Evolutionary conservation across 2,329 filamentous ascomycete species (phyloP).

Genomic region (Neodidymelliopsis sp.): DNA sequence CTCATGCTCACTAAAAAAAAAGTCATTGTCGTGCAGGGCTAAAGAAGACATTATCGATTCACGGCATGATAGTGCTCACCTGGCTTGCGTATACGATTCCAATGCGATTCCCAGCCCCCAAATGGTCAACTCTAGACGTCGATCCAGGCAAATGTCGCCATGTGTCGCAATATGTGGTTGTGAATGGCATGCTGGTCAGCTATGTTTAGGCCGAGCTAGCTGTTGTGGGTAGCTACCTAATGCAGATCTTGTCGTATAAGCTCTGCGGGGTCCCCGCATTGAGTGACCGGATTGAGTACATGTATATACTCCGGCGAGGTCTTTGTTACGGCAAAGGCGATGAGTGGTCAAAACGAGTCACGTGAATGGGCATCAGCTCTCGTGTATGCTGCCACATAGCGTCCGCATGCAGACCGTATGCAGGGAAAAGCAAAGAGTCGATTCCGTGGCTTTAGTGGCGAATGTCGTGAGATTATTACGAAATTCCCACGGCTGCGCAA

Average conservation of each 20-base stretch:
- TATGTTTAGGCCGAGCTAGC: conserved; percentile 12
- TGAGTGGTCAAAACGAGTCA: conserved; percentile 12
- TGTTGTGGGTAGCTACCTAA: not conserved
- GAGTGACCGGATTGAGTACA: conserved; percentile 2
- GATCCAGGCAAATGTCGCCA: conserved; percentile 14
- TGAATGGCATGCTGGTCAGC: conserved; percentile 8
- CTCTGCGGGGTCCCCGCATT: conserved; percentile 9
- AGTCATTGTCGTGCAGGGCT: conserved; percentile 8
- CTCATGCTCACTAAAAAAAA: conserved; percentile 1
- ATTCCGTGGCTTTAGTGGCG: conserved; percentile 1
- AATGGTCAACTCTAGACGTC: not conserved
- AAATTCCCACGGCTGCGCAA: not conserved
- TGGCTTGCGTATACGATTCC: conserved; percentile 8
- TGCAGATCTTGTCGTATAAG: conserved; percentile 6
- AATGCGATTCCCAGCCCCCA: not conserved
- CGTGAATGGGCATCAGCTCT: conserved; percentile 11
- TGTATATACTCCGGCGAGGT: conserved; percentile 6
- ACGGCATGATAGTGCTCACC: conserved; percentile 11
- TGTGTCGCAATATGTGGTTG: conserved; percentile 10
- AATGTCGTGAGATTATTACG: conserved; percentile 10
- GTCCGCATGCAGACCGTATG: conserved; percentile 6
- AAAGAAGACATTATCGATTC: conserved; percentile 10
- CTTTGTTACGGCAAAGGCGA: not conserved
- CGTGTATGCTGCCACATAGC: conserved; percentile 7
- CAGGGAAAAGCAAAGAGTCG: conserved; percentile 2